Base-by-base conservation (phyloP, 2,329 filamentous ascomycete genomes). In the Didymellaceae sp. region DNA sequence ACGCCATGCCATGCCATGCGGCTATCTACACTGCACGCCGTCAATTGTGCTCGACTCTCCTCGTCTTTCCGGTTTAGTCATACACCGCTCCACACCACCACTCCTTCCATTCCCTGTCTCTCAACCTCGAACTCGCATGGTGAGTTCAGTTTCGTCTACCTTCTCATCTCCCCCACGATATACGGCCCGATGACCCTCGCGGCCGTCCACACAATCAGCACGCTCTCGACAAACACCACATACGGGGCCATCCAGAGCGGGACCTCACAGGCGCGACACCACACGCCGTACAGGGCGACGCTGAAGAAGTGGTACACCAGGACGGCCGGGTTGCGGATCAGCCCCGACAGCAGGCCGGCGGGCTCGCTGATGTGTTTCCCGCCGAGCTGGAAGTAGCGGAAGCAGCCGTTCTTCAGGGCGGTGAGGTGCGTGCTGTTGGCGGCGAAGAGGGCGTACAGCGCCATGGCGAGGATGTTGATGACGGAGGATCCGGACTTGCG, bases 381-480 rank as follows among this genome's bases (percentile, higher is more conserved):
- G 32, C 87, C 87, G 25, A 80, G 80, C 70, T 90, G 81, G 78
- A 99, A 99, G 76, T 99, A 99, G 22, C 82, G 79, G 78, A 97
- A 97, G 78, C 94, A 99, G 38, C 94, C 94, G 59, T 82, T 82
- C 76, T 96, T 91, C 35, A 99, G 85, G 45, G 89, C 86, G 58
- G 84, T 84, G 43, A 97, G 84, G 20, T 61, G 41, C 2, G 51
- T 9, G 52, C 63, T 81, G 70, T 95, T 81, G 42, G 93, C 94
- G 13, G 93, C 91, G 71, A 97, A 99, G 10, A 99, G 84, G 24
- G 83, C 80, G 77, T 99, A 99, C 1, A 99, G 82, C 0, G 94
- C 92, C 79, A 94, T 90, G 1, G 94, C 93, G n/a, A 99, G 86
- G 62, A 97, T 96, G 75, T 99, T 99, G 80, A 99, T 94, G 62